Percentiles rank a stretch among this genome's conserved stretches.
Conservation (phyloP, 768 basidiomycete species). For the Podaxis carcinomalis region DNA sequence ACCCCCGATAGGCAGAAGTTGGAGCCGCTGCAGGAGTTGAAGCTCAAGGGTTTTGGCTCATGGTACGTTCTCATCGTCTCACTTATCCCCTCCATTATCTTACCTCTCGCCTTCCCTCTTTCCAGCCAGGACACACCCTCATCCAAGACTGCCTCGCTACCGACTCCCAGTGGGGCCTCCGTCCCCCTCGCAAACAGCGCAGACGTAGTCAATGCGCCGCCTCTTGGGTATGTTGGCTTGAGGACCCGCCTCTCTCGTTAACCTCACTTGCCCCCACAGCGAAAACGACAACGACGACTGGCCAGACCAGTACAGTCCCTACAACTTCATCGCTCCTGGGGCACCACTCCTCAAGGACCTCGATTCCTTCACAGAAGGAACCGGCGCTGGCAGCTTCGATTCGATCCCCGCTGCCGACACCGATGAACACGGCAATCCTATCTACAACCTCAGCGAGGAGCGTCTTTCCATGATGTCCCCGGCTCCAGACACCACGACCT, state of each 20-base stretch:
- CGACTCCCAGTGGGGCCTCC: conserved; percentile 22
- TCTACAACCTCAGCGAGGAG: conserved; percentile 23
- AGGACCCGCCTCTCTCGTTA: conserved; percentile 7
- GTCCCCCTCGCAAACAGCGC: conserved; percentile 13
- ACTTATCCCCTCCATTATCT: not conserved
- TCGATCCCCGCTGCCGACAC: conserved; percentile 32
- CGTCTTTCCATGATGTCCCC: conserved; percentile 22
- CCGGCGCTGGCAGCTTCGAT: conserved; percentile 48
- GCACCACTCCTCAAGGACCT: conserved; percentile 52
- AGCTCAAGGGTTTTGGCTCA: conserved; percentile 12
- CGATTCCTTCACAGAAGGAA: conserved; percentile 60
- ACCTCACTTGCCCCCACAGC: conserved; percentile 8
- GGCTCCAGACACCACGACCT: conserved; percentile 19
- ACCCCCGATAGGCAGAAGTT: conserved; percentile 4
- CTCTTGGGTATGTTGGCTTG: conserved; percentile 13
- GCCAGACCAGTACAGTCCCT: conserved; percentile 17
- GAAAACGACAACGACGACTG: not conserved
- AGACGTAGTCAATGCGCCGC: conserved; percentile 2
- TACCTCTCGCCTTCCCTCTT: not conserved
- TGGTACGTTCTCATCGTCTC: conserved; percentile 6
- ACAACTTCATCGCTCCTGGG: conserved; percentile 28
- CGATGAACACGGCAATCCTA: conserved; percentile 30
- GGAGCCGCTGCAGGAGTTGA: conserved; percentile 11
- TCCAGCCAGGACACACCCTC: conserved; percentile 28
- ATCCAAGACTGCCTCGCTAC: conserved; percentile 28